phyloP scores from a whole-genome alignment of 148 eudicot genomes.

The Oxyria digyna region DNA sequence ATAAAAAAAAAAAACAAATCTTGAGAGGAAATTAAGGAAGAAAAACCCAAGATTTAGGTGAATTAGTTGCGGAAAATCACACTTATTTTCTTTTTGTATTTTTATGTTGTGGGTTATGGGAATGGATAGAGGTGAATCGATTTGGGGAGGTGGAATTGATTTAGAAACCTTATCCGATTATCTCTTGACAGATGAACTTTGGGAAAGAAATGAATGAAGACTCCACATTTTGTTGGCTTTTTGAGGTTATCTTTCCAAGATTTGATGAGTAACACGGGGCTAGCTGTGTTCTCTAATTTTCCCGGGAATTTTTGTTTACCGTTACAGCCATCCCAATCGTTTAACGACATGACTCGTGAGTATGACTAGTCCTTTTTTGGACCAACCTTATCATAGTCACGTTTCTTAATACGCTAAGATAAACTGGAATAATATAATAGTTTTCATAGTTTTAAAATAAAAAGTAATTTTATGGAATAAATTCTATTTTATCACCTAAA shows the following conservation, averaged over 20 bases:
- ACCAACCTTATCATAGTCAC: neutral
- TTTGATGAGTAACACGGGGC: neutral
- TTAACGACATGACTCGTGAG: too few species aligned
- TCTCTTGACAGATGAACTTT: neutral
- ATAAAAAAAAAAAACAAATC: neutral
- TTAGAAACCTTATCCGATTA: neutral
- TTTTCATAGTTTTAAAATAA: too few species aligned
- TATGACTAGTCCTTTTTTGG: neutral
- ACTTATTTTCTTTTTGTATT: too few species aligned
- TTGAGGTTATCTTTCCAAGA: neutral
- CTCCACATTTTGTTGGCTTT: neutral
- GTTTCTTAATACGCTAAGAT: too few species aligned
- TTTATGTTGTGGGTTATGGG: too few species aligned
- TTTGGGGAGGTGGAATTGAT: neutral
- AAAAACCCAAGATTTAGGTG: neutral
- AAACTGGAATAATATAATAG: too few species aligned
- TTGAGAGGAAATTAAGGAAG: neutral
- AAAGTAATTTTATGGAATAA: too few species aligned
- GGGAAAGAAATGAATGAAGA: neutral
- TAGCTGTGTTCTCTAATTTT: neutral
- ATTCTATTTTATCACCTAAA: too few species aligned
- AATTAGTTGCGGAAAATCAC: neutral
- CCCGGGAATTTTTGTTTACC: neutral
- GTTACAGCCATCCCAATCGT: neutral
- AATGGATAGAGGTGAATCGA: neutral